Conservation (phyloP, 140 eudicot species). For the Bidens hawaiensis region DNA sequence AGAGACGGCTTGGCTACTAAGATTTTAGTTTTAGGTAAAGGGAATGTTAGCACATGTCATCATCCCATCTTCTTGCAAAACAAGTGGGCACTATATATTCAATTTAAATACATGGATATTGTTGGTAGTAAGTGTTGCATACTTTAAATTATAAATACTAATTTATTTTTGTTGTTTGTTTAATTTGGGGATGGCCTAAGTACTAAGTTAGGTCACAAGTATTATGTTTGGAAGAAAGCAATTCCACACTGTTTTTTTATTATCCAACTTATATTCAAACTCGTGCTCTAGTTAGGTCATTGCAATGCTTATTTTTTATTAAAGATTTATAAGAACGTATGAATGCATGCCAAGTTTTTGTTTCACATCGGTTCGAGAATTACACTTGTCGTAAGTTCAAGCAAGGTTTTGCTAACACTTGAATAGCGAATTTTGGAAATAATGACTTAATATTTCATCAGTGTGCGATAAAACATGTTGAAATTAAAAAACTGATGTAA, state of each 20-base stretch:
- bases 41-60: neutral
- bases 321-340: neutral
- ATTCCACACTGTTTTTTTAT: conserved; percentile 17
- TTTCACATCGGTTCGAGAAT: neutral
- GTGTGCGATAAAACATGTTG: too few relatives aligned
- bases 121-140: conserved; percentile 3
- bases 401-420: too few relatives aligned
- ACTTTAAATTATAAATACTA: neutral
- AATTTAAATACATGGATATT: neutral
- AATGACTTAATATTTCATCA: too few relatives aligned
- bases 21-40: neutral
- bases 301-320: conserved; percentile 4
- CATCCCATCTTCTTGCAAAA: conserved; percentile 19
- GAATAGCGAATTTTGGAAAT: too few relatives aligned
- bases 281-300: conserved; percentile 39
- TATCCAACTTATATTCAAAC: conserved; percentile 13
- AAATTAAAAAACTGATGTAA: too few relatives aligned
- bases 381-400: too few relatives aligned
- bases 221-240: conserved; percentile 23
- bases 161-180: conserved; percentile 6
- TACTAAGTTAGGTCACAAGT: conserved; percentile 31
- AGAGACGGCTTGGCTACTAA: too few relatives aligned
- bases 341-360: neutral
- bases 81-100: neutral
- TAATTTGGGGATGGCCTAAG: conserved; percentile 2